Conservation (phyloP, 768 basidiomycete species). For the Termitomyces sp. region DNA sequence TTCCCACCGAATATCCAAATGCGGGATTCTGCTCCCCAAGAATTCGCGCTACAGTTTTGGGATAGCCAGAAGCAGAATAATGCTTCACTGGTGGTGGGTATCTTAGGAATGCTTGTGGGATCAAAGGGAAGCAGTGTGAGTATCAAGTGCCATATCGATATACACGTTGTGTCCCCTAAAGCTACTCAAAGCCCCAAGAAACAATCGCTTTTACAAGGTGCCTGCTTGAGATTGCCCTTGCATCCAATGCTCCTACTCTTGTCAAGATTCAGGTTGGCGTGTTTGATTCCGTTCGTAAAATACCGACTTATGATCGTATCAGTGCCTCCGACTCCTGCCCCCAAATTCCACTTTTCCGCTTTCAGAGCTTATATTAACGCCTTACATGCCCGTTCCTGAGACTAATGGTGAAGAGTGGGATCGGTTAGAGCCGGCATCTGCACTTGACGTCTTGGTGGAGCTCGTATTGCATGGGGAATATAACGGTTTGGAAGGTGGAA, state of each 20-base stretch:
- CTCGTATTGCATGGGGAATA: slow-evolving; percentile 87
- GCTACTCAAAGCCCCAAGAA: slow-evolving; percentile 45
- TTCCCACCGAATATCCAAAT: slow-evolving; percentile 62
- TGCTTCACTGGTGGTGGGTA: slow-evolving; percentile 68
- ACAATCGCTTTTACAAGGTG: slow-evolving; percentile 60
- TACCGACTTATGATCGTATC: slow-evolving; percentile 8
- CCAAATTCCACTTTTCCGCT: slow-evolving; percentile 54
- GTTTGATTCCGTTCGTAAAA: neutral
- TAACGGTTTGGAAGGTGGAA: slow-evolving; percentile 56
- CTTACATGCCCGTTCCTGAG: slow-evolving; percentile 74
- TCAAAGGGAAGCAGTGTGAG: slow-evolving; percentile 62
- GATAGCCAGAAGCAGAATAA: slow-evolving; percentile 86
- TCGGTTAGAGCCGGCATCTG: slow-evolving; percentile 72
- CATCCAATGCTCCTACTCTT: slow-evolving; percentile 87
- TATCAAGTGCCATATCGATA: slow-evolving; percentile 6
- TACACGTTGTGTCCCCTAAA: slow-evolving; percentile 1
- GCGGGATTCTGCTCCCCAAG: slow-evolving; percentile 64
- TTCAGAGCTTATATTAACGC: slow-evolving; percentile 60
- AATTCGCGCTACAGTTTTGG: slow-evolving; percentile 96
- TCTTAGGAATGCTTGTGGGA: slow-evolving; percentile 83
- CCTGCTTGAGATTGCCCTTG: slow-evolving; percentile 81
- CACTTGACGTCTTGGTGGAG: slow-evolving; percentile 78
- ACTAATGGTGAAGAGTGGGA: slow-evolving; percentile 93
- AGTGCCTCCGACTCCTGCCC: slow-evolving; percentile 43
- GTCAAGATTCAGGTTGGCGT: slow-evolving; percentile 77